Base-by-base conservation (phyloP, 2,329 filamentous ascomycete genomes). In the Pestalotiopsis sp. region DNA sequence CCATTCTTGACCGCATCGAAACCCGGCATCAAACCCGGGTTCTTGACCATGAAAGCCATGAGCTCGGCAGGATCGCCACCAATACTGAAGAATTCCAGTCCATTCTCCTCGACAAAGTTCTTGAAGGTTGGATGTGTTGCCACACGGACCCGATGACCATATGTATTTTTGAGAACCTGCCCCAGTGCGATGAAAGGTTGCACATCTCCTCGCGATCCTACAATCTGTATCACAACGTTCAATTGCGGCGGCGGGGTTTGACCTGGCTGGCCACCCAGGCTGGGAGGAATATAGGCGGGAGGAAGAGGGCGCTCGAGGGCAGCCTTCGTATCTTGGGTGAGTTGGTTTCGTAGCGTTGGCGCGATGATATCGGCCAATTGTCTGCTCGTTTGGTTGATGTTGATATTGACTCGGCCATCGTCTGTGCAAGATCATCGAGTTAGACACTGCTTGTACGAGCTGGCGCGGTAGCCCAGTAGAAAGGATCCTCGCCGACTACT, bases 331-430 rank as follows among this genome's bases (percentile, higher is more conserved):
- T 90, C 85, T 58, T 86, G 80, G 45, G 84, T 81, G 25, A 89
- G 80, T 74, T 92, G 85, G 70, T 84, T 83, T 70, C 86, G 81
- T 56, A 94, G 77, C 7, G 90, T 88, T 3, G 92, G 91, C 0
- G 88, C 86, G 31, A 95, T 85, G 13, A 95, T 83, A 69, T 90
- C 88, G 2, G 91, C 89, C 3, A 95, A 82, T 67, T 87, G 87
- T 67, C 85, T 82, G 73, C 87, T 90, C 72, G 89, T 91, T 77
- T 94, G 91, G 75, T 91, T 90, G 80, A 96, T 93, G 71, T 90
- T 91, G 81, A 96, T 94, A 75, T 94, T 90, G 74, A 96, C 86
- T 75, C 93, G 89, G 27, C 93, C 93, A 81, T 95, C 91, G 70
- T 88, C 92, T 90, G 66, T 25, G 36, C 12, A 39, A 23, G 14